Evolutionary conservation across 257 asterid genomes (phyloP).

Genomic region (Nemophila menziesii): DNA sequence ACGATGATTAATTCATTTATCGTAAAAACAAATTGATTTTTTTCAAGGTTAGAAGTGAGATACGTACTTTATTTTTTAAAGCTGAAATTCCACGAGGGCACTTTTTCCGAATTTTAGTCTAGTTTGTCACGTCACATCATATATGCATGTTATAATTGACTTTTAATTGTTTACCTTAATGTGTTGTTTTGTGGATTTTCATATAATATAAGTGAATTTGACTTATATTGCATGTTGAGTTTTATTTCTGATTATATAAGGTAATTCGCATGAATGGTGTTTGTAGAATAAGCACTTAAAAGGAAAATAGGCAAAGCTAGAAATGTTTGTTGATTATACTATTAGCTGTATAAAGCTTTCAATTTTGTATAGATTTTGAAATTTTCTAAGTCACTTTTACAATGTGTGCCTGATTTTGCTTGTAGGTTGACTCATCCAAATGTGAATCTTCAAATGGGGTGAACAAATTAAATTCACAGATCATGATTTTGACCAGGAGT

Average conservation of each 20-base stretch:
- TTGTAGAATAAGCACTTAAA: background rate
- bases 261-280: too few species aligned
- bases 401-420: constrained; percentile 5
- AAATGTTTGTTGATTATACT: too few species aligned
- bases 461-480: constrained; percentile 38
- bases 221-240: too few species aligned
- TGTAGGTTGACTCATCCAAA: constrained; percentile 36
- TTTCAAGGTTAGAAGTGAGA: too few species aligned
- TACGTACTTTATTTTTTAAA: too few species aligned
- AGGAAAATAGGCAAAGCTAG: too few species aligned
- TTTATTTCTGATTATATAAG: too few species aligned
- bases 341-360: background rate
- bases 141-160: background rate
- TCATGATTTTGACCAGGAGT: constrained; percentile 33
- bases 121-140: background rate
- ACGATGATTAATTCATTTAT: too few species aligned
- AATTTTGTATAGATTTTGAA: background rate
- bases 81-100: too few species aligned
- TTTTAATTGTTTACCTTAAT: background rate
- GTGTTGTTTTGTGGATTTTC: background rate
- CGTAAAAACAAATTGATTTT: too few species aligned
- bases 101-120: too few species aligned
- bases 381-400: background rate
- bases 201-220: background rate
- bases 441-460: constrained; percentile 42